Base-by-base conservation (phyloP, 345 rosid species). In the Anastatica hierochuntica region DNA sequence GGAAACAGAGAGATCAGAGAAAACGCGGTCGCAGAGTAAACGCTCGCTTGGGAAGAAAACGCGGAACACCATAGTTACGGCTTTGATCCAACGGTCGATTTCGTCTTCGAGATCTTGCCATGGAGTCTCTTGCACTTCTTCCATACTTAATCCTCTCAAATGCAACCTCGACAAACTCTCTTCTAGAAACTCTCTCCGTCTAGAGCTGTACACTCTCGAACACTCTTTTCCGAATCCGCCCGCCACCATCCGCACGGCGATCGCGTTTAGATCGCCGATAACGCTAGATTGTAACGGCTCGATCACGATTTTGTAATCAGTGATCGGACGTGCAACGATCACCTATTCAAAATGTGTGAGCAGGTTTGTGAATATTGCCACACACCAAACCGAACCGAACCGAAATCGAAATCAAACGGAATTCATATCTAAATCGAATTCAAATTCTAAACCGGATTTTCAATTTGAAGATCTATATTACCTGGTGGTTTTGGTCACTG, bases 11-110 rank as follows among this genome's bases (percentile, higher is more conserved):
- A 82, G 74, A 11, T 88, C 90, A 2, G 77, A 69, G 63, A 86
- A 90, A 60, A 90, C 79, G 11, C 96, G 94, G 44, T 84, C 94
- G 23, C 95, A 90, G 69, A 90, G 73, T 35, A 90, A 79, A 20
- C 97, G 83, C 73, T 84, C 96, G 67, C 96, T 84, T 0, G 95
- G 97, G 74, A 84, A 90, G 56, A 84, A 79, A 64, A 90, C 81
- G 17, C 85, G 82, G 19, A 90, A 77, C 1, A 77, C 73, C 43
- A 90, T 75, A 3, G 77, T 76, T 0, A 75, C 66, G 18, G 96
- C 94, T 72, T 84, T 90, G 23, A 79, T 85, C 94, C 96, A 86
- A 43, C 85, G 84, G 42, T 86, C 95, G 21, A 90, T 86, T 55
- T 87, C 85, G 48, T 82, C 96, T 62, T 82, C 92, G 2, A 86